Conservation (phyloP, 768 basidiomycete species). For the Lentinus brumalis region DNA sequence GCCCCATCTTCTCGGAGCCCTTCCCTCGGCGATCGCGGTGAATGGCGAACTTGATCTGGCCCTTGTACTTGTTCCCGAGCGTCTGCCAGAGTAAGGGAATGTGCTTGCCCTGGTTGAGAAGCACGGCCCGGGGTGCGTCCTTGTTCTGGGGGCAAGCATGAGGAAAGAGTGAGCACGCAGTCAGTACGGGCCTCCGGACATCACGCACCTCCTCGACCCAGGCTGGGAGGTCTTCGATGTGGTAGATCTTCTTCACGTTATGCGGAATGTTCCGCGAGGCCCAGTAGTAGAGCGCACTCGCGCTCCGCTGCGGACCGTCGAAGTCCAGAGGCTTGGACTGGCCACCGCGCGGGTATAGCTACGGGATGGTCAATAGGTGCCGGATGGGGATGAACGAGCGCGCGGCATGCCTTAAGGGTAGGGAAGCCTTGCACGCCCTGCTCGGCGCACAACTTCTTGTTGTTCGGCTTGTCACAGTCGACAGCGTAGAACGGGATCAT, state of each 20-base stretch:
- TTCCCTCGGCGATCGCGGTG: conserved; percentile 68
- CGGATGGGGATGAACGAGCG: background rate
- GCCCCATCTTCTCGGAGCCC: conserved; percentile 58
- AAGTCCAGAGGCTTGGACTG: conserved; percentile 64
- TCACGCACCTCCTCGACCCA: conserved; percentile 71
- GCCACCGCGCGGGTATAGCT: conserved; percentile 81
- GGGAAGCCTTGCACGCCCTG: conserved; percentile 92
- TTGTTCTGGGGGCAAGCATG: conserved; percentile 30
- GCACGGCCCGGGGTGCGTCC: conserved; percentile 57
- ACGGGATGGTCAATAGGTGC: background rate
- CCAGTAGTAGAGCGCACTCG: conserved; percentile 74
- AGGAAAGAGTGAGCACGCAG: background rate
- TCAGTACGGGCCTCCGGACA: background rate
- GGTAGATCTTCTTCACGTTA: conserved; percentile 60
- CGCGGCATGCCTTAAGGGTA: conserved; percentile 68
- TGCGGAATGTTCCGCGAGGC: conserved; percentile 75
- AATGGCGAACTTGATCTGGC: conserved; percentile 60
- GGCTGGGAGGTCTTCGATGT: conserved; percentile 53
- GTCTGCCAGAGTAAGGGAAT: conserved; percentile 82
- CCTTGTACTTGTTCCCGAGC: conserved; percentile 70
- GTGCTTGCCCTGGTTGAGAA: conserved; percentile 75
- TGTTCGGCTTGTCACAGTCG: conserved; percentile 85
- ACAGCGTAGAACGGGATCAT: conserved; percentile 88
- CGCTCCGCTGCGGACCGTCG: conserved; percentile 68
- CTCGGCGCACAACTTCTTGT: conserved; percentile 81